These are phyloP conservation scores for Lactarius sanguifluus DNA, from an alignment of 768 basidiomycete species.

Conservation along the genomic window DNA sequence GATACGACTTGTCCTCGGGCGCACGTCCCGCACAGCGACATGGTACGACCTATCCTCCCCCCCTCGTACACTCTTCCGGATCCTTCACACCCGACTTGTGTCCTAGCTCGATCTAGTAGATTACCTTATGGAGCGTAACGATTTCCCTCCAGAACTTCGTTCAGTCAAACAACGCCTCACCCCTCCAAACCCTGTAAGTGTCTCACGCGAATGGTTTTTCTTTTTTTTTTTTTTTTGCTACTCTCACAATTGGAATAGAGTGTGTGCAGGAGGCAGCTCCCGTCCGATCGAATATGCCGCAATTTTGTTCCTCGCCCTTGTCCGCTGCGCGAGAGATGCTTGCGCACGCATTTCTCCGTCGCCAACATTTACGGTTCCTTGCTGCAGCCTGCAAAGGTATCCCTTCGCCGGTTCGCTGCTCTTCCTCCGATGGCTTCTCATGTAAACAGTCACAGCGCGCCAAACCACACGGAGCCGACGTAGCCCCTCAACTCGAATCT, in stretches of 20 bases:
- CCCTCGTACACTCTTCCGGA: background rate
- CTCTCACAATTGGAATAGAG: conserved; percentile 1
- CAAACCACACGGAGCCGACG: background rate
- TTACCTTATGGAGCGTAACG: background rate
- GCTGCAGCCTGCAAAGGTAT: conserved; percentile 1
- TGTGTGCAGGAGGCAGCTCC: background rate
- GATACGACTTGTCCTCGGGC: background rate
- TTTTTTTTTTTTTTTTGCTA: no score
- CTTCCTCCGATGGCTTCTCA: background rate
- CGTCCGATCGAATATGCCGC: conserved; percentile 11
- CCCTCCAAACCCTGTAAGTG: background rate
- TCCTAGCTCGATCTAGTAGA: conserved; percentile 7
- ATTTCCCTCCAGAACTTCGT: conserved; percentile 9
- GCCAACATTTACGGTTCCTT: conserved; percentile 2
- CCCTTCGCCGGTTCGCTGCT: background rate
- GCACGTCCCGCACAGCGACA: conserved; percentile 11
- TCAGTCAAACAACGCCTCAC: background rate
- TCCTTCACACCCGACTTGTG: background rate
- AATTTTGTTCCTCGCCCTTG: background rate
- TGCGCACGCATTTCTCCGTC: background rate
- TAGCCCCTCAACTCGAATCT: background rate
- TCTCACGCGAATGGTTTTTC: background rate
- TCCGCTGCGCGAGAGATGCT: background rate
- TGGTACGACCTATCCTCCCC: background rate
- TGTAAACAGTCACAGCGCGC: background rate